phyloP scores from a whole-genome alignment of 768 basidiomycete species.

The Cyclocybe cylindracea region DNA sequence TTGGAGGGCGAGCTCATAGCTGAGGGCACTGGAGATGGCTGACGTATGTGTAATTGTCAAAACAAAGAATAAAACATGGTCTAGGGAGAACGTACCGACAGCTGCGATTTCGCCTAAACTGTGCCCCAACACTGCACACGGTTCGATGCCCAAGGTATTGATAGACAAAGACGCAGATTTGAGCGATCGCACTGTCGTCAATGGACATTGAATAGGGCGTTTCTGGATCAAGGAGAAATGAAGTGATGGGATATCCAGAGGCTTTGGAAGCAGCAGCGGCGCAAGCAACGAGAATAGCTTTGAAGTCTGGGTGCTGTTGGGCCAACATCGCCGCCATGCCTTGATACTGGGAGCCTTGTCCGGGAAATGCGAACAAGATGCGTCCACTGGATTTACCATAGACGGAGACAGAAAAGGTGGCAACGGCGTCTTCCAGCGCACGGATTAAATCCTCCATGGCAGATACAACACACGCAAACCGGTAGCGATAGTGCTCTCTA shows the following conservation, averaged over 20 bases:
- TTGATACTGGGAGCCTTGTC: slow-evolving; percentile 30
- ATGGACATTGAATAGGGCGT: slow-evolving; percentile 1
- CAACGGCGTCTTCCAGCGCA: slow-evolving; percentile 10
- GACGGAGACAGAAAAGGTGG: neutral
- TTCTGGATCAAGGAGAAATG: slow-evolving; percentile 18
- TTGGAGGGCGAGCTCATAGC: slow-evolving; percentile 20
- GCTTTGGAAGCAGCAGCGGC: slow-evolving; percentile 13
- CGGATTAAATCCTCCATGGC: slow-evolving; percentile 22
- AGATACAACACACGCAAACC: slow-evolving; percentile 24
- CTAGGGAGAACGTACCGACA: slow-evolving; percentile 22
- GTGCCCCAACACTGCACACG: slow-evolving; percentile 27
- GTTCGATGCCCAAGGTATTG: slow-evolving; percentile 24
- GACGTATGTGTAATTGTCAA: neutral
- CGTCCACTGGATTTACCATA: neutral
- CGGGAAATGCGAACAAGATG: slow-evolving; percentile 29
- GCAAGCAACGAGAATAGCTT: slow-evolving; percentile 10
- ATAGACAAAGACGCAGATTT: slow-evolving; percentile 33
- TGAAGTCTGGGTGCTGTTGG: slow-evolving; percentile 17
- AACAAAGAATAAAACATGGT: neutral
- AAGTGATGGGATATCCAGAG: slow-evolving; percentile 19
- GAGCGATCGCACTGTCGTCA: slow-evolving; percentile 20
- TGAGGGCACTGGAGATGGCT: slow-evolving; percentile 25
- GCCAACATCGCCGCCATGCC: slow-evolving; percentile 27
- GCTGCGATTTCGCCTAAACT: slow-evolving; percentile 33
- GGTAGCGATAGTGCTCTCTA: slow-evolving; percentile 28